Evolutionary conservation across 2,329 filamentous ascomycete species (phyloP).

Genomic region (Calonectria pauciramosa): DNA sequence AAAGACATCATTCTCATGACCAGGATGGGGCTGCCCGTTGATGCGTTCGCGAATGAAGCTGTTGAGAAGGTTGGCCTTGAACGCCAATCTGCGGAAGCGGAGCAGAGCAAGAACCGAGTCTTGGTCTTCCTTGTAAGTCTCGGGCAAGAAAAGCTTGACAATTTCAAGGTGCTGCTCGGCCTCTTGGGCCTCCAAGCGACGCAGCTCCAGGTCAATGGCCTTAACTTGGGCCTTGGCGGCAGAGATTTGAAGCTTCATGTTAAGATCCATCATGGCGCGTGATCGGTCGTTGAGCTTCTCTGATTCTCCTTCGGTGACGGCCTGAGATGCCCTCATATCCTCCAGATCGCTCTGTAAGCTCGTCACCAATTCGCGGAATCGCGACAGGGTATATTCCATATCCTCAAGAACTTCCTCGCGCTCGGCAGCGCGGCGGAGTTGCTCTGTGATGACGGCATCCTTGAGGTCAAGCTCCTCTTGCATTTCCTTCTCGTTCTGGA

Average conservation of each 20-base stretch:
- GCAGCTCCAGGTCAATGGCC: slow-evolving; percentile 91
- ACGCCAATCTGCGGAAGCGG: slow-evolving; percentile 87
- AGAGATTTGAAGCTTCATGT: slow-evolving; percentile 91
- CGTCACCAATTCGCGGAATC: slow-evolving; percentile 90
- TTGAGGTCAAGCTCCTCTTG: slow-evolving; percentile 94
- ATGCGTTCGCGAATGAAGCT: slow-evolving; percentile 85
- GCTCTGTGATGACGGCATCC: slow-evolving; percentile 87
- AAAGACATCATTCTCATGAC: slow-evolving; percentile 83
- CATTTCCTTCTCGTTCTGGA: slow-evolving; percentile 93
- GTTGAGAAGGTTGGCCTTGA: slow-evolving; percentile 87
- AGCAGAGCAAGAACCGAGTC: slow-evolving; percentile 92
- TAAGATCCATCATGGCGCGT: slow-evolving; percentile 95
- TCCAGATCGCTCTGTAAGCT: slow-evolving; percentile 89
- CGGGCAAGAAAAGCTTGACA: slow-evolving; percentile 89
- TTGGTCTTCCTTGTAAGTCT: slow-evolving; percentile 82
- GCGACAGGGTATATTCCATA: slow-evolving; percentile 88
- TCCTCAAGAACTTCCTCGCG: slow-evolving; percentile 88
- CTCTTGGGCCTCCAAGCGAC: slow-evolving; percentile 89
- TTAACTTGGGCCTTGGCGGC: slow-evolving; percentile 94
- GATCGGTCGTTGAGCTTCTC: slow-evolving; percentile 91
- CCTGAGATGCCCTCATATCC: slow-evolving; percentile 92
- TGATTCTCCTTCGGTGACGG: slow-evolving; percentile 92
- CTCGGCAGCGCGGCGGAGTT: slow-evolving; percentile 77
- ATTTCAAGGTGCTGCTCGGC: slow-evolving; percentile 90
- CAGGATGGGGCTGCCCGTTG: slow-evolving; percentile 74